A percentile compares a stretch with the other conserved stretches of the same genome.
phyloP scores from a whole-genome alignment of 345 rosid species.

The Litchi chinensis region DNA sequence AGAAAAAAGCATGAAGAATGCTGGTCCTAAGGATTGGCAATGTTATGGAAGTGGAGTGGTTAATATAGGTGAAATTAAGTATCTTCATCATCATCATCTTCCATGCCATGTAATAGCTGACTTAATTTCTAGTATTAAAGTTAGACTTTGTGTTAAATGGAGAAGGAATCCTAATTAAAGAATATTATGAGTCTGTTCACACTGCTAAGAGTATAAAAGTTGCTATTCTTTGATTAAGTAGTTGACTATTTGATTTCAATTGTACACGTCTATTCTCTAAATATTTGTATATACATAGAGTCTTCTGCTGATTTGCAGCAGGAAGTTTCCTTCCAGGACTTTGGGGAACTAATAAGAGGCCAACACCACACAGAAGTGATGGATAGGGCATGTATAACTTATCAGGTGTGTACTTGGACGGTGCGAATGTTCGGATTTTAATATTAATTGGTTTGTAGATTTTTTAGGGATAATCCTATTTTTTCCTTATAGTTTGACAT shows the following conservation, averaged over 20 bases:
- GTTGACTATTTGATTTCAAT: neutral
- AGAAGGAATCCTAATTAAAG: conserved; percentile 22
- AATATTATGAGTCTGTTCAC: conserved; percentile 8
- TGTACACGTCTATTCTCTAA: neutral
- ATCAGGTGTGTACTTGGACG: too few relatives aligned
- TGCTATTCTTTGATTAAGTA: neutral
- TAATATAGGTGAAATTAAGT: neutral
- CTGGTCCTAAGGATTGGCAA: neutral
- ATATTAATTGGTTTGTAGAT: too few relatives aligned
- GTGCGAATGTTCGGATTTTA: too few relatives aligned
- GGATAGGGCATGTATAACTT: too few relatives aligned
- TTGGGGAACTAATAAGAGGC: too few relatives aligned
- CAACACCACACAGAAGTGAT: too few relatives aligned
- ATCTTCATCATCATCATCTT: neutral
- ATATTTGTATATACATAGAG: neutral
- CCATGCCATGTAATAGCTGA: conserved; percentile 13
- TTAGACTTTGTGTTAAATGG: neutral
- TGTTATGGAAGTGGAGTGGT: conserved; percentile 3
- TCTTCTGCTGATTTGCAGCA: neutral
- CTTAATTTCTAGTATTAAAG: neutral
- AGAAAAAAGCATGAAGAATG: conserved; percentile 29
- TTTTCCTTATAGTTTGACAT: too few relatives aligned
- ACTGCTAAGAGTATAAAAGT: neutral
- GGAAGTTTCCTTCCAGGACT: too few relatives aligned
- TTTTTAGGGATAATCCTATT: too few relatives aligned